phyloP scores from a whole-genome alignment of 2,329 filamentous ascomycete genomes.

The Phyllosticta paracitricarpa region DNA sequence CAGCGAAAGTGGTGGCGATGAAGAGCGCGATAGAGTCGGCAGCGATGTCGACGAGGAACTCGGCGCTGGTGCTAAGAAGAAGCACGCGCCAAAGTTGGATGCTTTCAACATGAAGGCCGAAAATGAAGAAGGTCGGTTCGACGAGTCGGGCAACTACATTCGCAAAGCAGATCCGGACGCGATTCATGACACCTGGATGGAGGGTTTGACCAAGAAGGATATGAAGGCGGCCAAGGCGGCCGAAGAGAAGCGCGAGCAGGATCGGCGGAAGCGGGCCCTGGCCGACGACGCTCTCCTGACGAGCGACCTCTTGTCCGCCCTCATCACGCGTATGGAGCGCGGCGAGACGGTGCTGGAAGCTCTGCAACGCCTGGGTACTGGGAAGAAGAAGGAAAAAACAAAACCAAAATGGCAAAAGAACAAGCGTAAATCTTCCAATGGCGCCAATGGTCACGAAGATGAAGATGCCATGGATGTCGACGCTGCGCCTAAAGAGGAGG shows the following conservation, averaged over 20 bases:
- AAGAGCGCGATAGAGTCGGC: conserved; percentile 56
- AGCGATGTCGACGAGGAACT: conserved; percentile 74
- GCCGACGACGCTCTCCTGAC: conserved; percentile 67
- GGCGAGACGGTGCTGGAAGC: conserved; percentile 86
- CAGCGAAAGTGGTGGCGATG: conserved; percentile 50
- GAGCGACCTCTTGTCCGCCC: conserved; percentile 58
- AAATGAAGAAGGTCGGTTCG: conserved; percentile 86
- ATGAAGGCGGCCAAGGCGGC: conserved; percentile 82
- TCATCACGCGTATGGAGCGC: conserved; percentile 65
- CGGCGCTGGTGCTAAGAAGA: conserved; percentile 81
- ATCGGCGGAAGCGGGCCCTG: conserved; percentile 59
- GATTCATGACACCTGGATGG: conserved; percentile 83
- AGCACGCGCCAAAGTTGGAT: conserved; percentile 85
- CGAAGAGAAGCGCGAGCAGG: conserved; percentile 72
- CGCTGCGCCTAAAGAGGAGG: conserved; percentile 36
- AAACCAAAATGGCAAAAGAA: conserved; percentile 58
- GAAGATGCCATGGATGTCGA: conserved; percentile 61
- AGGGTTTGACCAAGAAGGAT: conserved; percentile 86
- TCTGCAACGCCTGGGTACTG: conserved; percentile 66
- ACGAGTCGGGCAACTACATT: conserved; percentile 83
- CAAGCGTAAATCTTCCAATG: conserved; percentile 27
- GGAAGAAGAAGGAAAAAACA: conserved; percentile 34
- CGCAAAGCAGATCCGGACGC: conserved; percentile 89
- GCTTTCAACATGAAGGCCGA: conserved; percentile 91
- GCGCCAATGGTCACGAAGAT: conserved; percentile 24